Conservation (phyloP, 1,284 basidiomycete genomes). For the Ustilago crameri region DNA sequence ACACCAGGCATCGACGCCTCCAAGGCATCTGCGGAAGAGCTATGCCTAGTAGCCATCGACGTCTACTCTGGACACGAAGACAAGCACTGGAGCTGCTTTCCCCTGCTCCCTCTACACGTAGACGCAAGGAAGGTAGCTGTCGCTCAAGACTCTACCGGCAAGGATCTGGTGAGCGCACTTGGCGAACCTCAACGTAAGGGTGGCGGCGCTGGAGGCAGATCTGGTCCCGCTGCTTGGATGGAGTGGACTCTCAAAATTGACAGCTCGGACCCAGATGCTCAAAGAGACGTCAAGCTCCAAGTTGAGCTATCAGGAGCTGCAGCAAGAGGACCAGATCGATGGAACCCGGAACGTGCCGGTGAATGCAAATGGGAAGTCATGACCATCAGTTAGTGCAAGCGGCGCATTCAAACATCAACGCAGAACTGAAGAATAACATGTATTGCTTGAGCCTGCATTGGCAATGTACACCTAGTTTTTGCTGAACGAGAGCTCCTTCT, state of each 20-base stretch:
- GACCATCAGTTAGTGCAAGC: constrained; percentile 17
- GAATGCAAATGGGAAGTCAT: constrained; percentile 26
- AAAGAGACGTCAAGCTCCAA: constrained; percentile 12
- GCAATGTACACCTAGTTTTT: constrained; percentile 20
- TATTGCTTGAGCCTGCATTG: background rate
- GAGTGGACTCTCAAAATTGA: constrained; percentile 30
- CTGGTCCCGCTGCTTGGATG: constrained; percentile 44
- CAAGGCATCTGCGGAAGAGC: constrained; percentile 1
- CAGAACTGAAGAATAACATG: background rate
- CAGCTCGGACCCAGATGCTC: background rate
- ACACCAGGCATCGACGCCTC: constrained; percentile 8
- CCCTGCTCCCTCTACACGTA: constrained; percentile 19
- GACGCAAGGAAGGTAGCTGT: constrained; percentile 2
- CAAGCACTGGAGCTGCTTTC: constrained; percentile 23
- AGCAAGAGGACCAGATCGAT: constrained; percentile 39
- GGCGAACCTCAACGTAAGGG: constrained; percentile 46
- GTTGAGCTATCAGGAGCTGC: constrained; percentile 30
- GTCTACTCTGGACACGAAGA: constrained; percentile 33
- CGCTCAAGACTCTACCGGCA: constrained; percentile 17
- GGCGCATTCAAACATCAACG: background rate
- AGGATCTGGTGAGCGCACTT: constrained; percentile 24
- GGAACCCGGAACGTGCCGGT: constrained; percentile 40
- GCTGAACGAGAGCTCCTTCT: constrained; percentile 68
- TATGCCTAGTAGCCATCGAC: constrained; percentile 32
- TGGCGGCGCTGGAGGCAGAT: constrained; percentile 28